Evolutionary conservation across 202 grass and related monocot genomes (phyloP).

Genomic region (Schoenoplectus tabernaemontani): DNA sequence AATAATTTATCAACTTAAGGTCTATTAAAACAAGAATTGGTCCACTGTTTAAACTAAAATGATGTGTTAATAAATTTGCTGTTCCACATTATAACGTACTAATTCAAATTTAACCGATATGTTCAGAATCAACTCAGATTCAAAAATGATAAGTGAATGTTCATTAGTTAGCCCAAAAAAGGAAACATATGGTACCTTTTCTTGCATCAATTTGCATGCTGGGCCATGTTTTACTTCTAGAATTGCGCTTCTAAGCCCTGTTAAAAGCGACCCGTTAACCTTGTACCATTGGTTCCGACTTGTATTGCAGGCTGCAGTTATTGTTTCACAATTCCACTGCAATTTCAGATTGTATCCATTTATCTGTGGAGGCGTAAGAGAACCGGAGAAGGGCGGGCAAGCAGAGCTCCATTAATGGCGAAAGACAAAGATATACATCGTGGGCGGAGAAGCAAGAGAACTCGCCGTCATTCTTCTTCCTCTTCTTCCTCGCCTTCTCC

Average conservation of each 20-base stretch:
- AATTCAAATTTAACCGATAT: too few species aligned
- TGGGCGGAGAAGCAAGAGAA: slow-evolving; percentile 41
- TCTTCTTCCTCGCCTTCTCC: slow-evolving; percentile 27
- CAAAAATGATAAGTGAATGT: too few species aligned
- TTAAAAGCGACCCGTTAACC: neutral
- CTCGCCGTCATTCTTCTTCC: slow-evolving; percentile 12
- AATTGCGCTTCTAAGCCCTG: neutral
- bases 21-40: too few species aligned
- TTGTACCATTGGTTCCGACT: neutral
- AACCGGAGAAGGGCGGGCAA: neutral
- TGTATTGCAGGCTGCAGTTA: too few species aligned
- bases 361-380: neutral
- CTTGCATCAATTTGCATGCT: too few species aligned
- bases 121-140: too few species aligned
- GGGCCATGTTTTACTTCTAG: too few species aligned
- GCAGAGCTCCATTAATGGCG: slow-evolving; percentile 3
- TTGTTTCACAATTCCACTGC: neutral
- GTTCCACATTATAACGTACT: too few species aligned
- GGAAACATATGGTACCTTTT: too few species aligned
- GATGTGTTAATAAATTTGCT: too few species aligned
- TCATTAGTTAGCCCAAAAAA: too few species aligned
- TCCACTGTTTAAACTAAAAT: too few species aligned
- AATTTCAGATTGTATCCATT: neutral
- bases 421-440: slow-evolving; percentile 32
- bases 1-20: neutral